Conservation (phyloP, 228 moss, liverwort and hornwort genomes). For the Sphagnum fallax region DNA sequence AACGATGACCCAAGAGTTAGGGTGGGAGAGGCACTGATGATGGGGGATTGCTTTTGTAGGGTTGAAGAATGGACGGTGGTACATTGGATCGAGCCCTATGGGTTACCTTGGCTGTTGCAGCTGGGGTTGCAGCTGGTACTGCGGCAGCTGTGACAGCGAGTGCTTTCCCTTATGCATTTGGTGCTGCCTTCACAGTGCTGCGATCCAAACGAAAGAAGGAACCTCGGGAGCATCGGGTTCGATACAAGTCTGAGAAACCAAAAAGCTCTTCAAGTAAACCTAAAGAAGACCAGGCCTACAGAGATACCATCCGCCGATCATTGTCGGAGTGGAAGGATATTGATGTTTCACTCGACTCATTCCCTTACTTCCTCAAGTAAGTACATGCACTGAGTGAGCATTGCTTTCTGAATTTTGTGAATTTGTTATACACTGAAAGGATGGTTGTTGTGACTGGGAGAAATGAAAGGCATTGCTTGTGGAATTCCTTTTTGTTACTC, state of each 20-base stretch:
- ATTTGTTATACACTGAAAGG: no score
- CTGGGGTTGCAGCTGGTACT: slow-evolving; percentile 85
- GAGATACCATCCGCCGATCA: slow-evolving; percentile 70
- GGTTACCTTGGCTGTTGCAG: slow-evolving; percentile 76
- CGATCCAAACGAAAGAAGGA: slow-evolving; percentile 91
- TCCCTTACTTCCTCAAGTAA: slow-evolving; percentile 87
- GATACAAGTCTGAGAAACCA: slow-evolving; percentile 77
- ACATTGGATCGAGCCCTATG: slow-evolving; percentile 60
- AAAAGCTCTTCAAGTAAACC: slow-evolving; percentile 78
- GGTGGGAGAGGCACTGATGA: no score
- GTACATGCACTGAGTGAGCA: no score
- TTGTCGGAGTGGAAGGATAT: slow-evolving; percentile 82
- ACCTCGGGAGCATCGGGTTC: slow-evolving; percentile 82
- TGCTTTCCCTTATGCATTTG: slow-evolving; percentile 90
- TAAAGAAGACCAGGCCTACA: slow-evolving; percentile 79
- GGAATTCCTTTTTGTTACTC: no score
- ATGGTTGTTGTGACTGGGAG: no score
- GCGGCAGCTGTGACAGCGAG: slow-evolving; percentile 86
- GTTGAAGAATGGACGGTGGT: slow-evolving; percentile 67
- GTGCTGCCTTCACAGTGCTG: slow-evolving; percentile 80
- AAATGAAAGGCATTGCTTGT: no score
- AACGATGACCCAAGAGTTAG: no score
- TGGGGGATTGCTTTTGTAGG: slow-evolving; percentile 13
- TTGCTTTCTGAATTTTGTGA: no score
- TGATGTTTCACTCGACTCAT: slow-evolving; percentile 72